Percentiles rank a stretch among this genome's conserved stretches.
Evolutionary conservation across 2,329 filamentous ascomycete species (phyloP).

Genomic region (Penicillium psychrosexuale): DNA sequence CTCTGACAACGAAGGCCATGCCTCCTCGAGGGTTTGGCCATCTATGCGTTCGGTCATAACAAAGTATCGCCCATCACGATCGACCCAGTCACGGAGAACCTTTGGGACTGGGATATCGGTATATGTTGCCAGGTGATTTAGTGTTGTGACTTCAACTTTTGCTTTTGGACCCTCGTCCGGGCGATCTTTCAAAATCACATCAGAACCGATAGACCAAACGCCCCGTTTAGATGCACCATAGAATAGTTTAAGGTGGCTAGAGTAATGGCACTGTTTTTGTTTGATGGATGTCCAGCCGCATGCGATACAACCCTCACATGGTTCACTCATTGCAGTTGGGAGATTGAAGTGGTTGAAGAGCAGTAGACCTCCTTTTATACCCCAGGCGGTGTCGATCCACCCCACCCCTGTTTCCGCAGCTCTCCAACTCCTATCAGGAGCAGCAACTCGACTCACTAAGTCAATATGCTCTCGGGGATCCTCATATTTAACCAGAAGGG

Average conservation of each 20-base stretch:
- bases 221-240: conserved; percentile 12
- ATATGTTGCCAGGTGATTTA: conserved; percentile 7
- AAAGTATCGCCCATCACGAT: conserved; percentile 17
- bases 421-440: conserved; percentile 13
- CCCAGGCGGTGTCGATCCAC: conserved; percentile 21
- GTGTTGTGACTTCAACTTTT: conserved; percentile 11
- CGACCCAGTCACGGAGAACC: conserved; percentile 18
- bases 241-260: conserved; percentile 19
- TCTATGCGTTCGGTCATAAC: conserved; percentile 13
- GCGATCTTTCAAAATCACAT: conserved; percentile 22
- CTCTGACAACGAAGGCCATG: conserved; percentile 16
- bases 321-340: background rate
- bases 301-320: background rate
- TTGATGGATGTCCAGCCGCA: conserved; percentile 12
- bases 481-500: conserved; percentile 99
- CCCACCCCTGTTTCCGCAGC: conserved; percentile 13
- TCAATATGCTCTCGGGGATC: conserved; percentile 89
- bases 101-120: conserved; percentile 15
- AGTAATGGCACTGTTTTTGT: conserved; percentile 12
- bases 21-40: conserved; percentile 17
- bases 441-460: conserved; percentile 8
- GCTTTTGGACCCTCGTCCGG: conserved; percentile 15
- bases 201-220: conserved; percentile 20
- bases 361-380: conserved; percentile 13
- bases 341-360: no score